phyloP scores from a whole-genome alignment of 192 early-diverging fungal species.

The Tieghemiomyces parasiticus region DNA sequence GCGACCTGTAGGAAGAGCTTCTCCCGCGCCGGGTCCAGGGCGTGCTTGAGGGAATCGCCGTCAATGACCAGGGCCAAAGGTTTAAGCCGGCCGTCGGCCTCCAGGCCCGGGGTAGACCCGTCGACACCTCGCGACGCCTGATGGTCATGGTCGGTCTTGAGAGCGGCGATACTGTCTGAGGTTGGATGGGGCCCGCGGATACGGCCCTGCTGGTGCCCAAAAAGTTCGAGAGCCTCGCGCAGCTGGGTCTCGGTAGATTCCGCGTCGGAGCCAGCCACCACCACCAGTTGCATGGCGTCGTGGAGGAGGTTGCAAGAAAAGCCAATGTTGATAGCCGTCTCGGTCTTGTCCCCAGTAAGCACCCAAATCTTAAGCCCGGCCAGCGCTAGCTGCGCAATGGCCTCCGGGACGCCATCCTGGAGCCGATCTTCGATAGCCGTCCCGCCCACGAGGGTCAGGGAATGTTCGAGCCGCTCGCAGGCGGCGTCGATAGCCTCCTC shows the following conservation, averaged over 20 bases:
- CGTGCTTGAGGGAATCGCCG: slow-evolving; percentile 70
- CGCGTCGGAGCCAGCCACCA: slow-evolving; percentile 43
- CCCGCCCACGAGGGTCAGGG: slow-evolving; percentile 74
- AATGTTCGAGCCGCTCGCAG: slow-evolving; percentile 65
- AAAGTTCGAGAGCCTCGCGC: slow-evolving; percentile 43
- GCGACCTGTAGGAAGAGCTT: slow-evolving; percentile 52
- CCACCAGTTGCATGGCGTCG: slow-evolving; percentile 66
- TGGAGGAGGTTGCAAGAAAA: slow-evolving; percentile 83
- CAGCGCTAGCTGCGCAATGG: slow-evolving; percentile 63
- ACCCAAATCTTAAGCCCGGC: slow-evolving; percentile 96
- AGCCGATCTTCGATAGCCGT: slow-evolving; percentile 97
- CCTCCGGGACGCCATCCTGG: slow-evolving; percentile 93
- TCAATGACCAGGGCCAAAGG: slow-evolving; percentile 74
- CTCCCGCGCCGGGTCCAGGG: slow-evolving; percentile 42
- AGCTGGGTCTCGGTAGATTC: slow-evolving; percentile 48
- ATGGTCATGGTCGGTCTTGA: too few relatives aligned
- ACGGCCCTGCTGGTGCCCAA: slow-evolving; percentile 27
- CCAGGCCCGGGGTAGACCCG: not conserved
- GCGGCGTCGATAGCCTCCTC: slow-evolving; percentile 65
- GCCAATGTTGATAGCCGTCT: slow-evolving; percentile 97
- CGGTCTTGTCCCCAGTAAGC: slow-evolving; percentile 92
- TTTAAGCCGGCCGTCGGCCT: slow-evolving; percentile 19
- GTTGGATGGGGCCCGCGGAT: not conserved
- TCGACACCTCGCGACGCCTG: not conserved
- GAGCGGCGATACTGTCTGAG: too few relatives aligned